Evolutionary conservation across 768 basidiomycete species (phyloP), one percentile per base, ranked within the genome.

Genomic region (Lactarius evosmus): DNA sequence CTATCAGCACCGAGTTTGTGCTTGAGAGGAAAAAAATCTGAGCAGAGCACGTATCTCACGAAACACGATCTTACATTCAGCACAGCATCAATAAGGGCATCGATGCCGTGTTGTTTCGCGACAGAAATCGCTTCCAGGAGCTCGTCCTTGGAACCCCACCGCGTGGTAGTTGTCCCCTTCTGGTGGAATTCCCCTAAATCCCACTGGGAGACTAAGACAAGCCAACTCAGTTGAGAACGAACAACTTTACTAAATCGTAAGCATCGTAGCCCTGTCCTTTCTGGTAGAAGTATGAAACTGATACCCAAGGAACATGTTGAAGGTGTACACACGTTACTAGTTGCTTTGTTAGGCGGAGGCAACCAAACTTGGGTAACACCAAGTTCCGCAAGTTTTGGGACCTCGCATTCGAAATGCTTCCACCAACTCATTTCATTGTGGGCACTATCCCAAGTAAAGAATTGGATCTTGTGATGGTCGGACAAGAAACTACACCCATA

Each of bases 61-160:
- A 27, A 30, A 60, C 50, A 12, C 61, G 36, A 32, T 51, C 65
- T 63, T 78, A 94, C 94, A 74, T 95, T 95, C 63, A 98, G 79
- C 4, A 98, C 91, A 1, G 93, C 93, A 69, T 96, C 94, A 54
- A 95, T 86, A 29, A 93, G 75, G 40, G 93, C 81, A 66, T 89
- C 85, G 19, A 98, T 82, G 6, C 86, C 85, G 67, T 84, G 81
- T 64, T 81, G 76, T 68, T 80, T 82, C 2, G 94, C 94, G n/a
- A 76, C 75, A 63, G 80, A 76, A 70, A 89, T 88, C 27, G 91
- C 91, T 12, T 77, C 70, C 1, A 93, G 70, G 30, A 95, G 82
- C 64, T 96, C 89, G 32, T 91, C 84, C 68, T 86, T 89, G 14
- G 89, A 87, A 27, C 95, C 95, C 93, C 94, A 98, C 63, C 93